phyloP scores from a whole-genome alignment of 768 basidiomycete genomes.

The Mycena amicta region DNA sequence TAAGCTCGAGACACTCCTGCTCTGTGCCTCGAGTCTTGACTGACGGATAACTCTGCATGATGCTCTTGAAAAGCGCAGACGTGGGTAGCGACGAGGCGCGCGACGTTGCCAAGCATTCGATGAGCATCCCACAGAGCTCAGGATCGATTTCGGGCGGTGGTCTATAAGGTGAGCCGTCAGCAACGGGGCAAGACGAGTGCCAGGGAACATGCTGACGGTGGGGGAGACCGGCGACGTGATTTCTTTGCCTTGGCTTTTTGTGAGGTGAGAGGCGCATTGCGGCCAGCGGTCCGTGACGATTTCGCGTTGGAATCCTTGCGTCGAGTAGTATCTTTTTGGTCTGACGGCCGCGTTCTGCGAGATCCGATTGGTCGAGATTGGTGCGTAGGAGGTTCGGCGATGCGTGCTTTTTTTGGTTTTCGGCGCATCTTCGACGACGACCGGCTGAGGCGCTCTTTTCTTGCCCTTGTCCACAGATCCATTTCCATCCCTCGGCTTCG shows the following conservation, averaged over 20 bases:
- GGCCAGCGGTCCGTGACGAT: not conserved
- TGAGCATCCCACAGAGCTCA: slow-evolving; percentile 65
- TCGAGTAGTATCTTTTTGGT: not conserved
- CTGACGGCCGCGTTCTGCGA: not conserved
- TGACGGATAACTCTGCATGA: slow-evolving; percentile 57
- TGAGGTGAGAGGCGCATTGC: not conserved
- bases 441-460: slow-evolving; percentile 13
- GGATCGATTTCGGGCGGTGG: slow-evolving; percentile 31
- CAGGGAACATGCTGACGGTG: not conserved
- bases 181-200: not conserved
- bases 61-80: slow-evolving; percentile 51
- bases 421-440: slow-evolving; percentile 9
- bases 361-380: slow-evolving; percentile 5
- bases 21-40: slow-evolving; percentile 44
- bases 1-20: slow-evolving; percentile 51
- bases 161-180: slow-evolving; percentile 11
- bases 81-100: slow-evolving; percentile 68
- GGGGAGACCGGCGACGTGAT: no score
- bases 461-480: slow-evolving; percentile 24
- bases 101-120: slow-evolving; percentile 72
- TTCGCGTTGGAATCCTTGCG: not conserved
- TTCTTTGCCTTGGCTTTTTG: not conserved
- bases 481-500: slow-evolving; percentile 2
- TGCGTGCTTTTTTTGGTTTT: slow-evolving; percentile 20
- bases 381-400: not conserved